These are phyloP conservation scores for Mychonastes homosphaera DNA, from an alignment of 139 green algal species.

Conservation along the genomic window DNA sequence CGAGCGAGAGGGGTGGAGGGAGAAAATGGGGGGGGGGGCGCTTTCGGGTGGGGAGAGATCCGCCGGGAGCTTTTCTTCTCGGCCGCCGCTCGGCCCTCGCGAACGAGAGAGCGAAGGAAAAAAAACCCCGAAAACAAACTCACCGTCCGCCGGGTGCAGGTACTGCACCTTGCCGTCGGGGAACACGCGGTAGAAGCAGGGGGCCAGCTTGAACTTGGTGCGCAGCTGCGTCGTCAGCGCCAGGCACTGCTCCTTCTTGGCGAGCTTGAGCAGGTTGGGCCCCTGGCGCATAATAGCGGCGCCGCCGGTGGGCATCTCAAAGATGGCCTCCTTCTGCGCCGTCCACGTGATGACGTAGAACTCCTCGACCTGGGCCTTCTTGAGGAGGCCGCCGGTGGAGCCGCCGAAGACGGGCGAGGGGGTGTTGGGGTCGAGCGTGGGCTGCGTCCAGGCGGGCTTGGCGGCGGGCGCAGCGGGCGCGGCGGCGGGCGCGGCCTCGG, in stretches of 20 bases:
- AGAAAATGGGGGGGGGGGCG: no score
- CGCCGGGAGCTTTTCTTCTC: no score
- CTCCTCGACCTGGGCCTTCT: slow-evolving; percentile 93
- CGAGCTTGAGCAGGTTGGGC: slow-evolving; percentile 98
- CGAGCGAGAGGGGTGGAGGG: no score
- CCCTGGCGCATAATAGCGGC: slow-evolving; percentile 97
- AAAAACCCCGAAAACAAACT: no score
- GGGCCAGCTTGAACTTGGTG: slow-evolving; percentile 95
- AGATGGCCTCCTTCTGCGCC: slow-evolving; percentile 96
- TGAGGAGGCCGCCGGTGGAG: slow-evolving; percentile 90
- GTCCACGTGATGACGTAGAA: slow-evolving; percentile 97
- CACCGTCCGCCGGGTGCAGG: slow-evolving; percentile 96
- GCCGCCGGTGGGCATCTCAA: slow-evolving; percentile 98
- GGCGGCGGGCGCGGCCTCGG: slow-evolving; percentile 21
- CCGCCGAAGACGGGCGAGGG: slow-evolving; percentile 96
- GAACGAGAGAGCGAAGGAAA: no score
- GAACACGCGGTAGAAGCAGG: slow-evolving; percentile 90
- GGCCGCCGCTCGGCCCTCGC: no score
- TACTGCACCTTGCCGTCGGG: slow-evolving; percentile 95
- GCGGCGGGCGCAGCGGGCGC: slow-evolving; percentile 6
- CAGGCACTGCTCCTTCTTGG: slow-evolving; percentile 98
- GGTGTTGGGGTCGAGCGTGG: slow-evolving; percentile 79
- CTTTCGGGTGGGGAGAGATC: no score
- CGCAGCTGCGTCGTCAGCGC: slow-evolving; percentile 87
- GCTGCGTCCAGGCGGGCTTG: slow-evolving; percentile 52